These are phyloP conservation scores for Psilocybe sp. DNA, from an alignment of 768 basidiomycete genomes.

Conservation along the genomic window DNA sequence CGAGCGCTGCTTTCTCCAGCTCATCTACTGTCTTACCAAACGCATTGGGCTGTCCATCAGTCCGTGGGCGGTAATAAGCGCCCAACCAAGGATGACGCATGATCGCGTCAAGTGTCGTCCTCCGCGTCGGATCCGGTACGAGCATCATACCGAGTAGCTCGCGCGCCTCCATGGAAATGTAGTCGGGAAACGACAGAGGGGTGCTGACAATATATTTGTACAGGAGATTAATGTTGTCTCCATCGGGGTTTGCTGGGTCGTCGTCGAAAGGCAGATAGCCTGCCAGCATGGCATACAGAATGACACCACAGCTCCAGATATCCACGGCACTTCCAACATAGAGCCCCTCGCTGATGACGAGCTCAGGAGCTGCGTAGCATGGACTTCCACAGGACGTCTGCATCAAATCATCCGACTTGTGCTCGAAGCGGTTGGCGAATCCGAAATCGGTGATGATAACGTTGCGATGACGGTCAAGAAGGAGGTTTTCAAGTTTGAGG, in stretches of 20 bases:
- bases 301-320: conserved; percentile 96
- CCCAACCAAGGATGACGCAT: conserved; percentile 90
- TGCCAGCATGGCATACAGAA: conserved; percentile 94
- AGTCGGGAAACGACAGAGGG: conserved; percentile 96
- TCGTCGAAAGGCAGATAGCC: conserved; percentile 99
- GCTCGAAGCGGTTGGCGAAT: conserved; percentile 97
- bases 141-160: conserved; percentile 89
- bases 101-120: conserved; percentile 73
- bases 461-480: conserved; percentile 95
- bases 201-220: conserved; percentile 99
- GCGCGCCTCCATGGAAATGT: conserved; percentile 79
- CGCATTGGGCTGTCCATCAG: conserved; percentile 19
- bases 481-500: conserved; percentile 96
- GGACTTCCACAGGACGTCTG: conserved; percentile 96
- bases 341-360: conserved; percentile 95
- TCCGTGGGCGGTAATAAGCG: conserved; percentile 67
- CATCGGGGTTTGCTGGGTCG: conserved; percentile 97
- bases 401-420: conserved; percentile 92
- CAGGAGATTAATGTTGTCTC: conserved; percentile 97
- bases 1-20: conserved; percentile 22
- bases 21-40: conserved; percentile 24
- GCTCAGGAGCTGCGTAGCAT: conserved; percentile 97
- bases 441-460: conserved; percentile 99
- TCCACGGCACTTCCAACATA: conserved; percentile 98
- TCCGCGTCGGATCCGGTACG: conserved; percentile 83